Conservation (phyloP, 2,329 filamentous ascomycete genomes). For the Pezicula rhizophila region DNA sequence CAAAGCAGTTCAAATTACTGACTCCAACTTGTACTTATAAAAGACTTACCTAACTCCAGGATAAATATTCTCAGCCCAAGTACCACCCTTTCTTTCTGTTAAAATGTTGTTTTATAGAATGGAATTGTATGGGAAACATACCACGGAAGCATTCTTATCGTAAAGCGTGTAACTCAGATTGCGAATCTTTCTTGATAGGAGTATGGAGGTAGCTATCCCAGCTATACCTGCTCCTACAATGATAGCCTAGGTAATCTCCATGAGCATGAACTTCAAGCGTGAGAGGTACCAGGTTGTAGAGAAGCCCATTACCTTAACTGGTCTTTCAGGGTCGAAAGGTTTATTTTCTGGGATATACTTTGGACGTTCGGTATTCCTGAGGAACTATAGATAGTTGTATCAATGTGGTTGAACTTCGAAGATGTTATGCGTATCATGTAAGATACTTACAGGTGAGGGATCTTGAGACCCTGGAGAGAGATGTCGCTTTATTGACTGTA, state of each 20-base stretch:
- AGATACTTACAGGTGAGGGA: neutral
- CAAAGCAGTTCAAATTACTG: too few species aligned
- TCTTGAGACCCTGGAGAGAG: neutral
- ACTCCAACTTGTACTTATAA: too few species aligned
- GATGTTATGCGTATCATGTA: neutral
- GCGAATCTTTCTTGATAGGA: conserved; percentile 2
- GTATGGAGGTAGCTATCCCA: conserved; percentile 1
- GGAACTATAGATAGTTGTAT: neutral
- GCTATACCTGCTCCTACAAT: conserved; percentile 4
- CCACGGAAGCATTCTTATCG: neutral
- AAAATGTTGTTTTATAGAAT: conserved; percentile 1
- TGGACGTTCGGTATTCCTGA: neutral
- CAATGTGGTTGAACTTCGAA: neutral
- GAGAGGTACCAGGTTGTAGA: neutral
- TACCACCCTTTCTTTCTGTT: conserved; percentile 13
- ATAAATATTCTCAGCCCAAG: conserved; percentile 24
- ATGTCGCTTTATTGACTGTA: neutral
- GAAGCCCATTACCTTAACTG: neutral
- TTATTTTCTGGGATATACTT: neutral
- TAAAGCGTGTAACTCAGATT: conserved; percentile 1
- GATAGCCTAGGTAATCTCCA: neutral
- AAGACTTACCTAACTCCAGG: conserved; percentile 10
- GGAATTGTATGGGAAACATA: neutral
- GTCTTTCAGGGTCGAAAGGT: neutral
- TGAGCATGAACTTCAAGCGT: neutral